These are phyloP conservation scores for Cadophora gregata DNA, from an alignment of 2,329 filamentous ascomycete genomes.

Conservation along the genomic window DNA sequence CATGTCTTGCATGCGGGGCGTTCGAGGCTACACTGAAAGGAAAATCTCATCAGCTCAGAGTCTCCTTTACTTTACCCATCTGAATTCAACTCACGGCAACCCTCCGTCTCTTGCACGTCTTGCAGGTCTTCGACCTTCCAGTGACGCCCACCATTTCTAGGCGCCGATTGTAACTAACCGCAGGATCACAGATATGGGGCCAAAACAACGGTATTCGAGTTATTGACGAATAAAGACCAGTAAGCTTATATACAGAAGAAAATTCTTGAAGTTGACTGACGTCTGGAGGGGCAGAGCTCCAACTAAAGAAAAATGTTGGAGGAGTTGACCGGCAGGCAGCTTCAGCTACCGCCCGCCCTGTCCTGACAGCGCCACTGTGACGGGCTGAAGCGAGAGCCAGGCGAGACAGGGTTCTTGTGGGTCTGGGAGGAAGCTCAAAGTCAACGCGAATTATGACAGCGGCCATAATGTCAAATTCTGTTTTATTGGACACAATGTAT, in stretches of 20 bases:
- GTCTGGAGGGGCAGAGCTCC: neutral
- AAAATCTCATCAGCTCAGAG: too few relatives aligned
- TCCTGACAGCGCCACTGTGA: neutral
- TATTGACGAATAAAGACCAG: too few relatives aligned
- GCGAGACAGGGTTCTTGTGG: neutral
- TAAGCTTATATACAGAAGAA: neutral
- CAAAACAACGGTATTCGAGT: too few relatives aligned
- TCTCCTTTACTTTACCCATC: too few relatives aligned
- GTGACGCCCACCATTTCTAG: conserved; percentile 32
- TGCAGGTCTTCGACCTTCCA: conserved; percentile 34
- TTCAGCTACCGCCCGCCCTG: neutral
- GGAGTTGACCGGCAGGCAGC: conserved; percentile 7
- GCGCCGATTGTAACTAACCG: too few relatives aligned
- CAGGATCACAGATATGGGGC: too few relatives aligned
- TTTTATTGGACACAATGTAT: neutral
- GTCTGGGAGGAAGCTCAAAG: neutral
- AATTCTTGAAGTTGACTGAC: conserved; percentile 1
- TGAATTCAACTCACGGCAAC: neutral
- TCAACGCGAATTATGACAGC: neutral
- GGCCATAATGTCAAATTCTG: neutral
- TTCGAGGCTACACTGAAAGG: conserved; percentile 33
- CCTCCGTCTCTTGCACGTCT: neutral
- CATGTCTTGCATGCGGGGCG: conserved; percentile 32
- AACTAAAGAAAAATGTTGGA: neutral
- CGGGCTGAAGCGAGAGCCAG: neutral